Evolutionary conservation across 1,139 yeast species (phyloP).

Genomic region (Debaryomycetaceae sp.): DNA sequence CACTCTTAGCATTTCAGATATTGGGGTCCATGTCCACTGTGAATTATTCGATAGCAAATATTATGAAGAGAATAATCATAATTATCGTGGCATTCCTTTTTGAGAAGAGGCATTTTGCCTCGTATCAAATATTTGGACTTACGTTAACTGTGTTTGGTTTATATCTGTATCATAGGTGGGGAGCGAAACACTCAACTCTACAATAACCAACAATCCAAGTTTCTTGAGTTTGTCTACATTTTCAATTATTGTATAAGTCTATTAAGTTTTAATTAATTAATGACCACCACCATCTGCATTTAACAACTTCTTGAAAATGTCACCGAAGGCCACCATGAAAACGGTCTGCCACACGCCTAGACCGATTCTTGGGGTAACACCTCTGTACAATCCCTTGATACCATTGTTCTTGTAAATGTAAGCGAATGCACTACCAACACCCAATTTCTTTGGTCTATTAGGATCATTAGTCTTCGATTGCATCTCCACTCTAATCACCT

Average conservation of each 20-base stretch:
- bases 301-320: conserved; percentile 54
- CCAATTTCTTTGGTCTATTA: conserved; percentile 88
- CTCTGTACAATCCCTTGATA: conserved; percentile 86
- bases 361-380: conserved; percentile 95
- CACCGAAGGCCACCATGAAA: conserved; percentile 99
- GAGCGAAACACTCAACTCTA: conserved; percentile 20
- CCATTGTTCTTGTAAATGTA: conserved; percentile 85
- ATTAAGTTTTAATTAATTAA: conserved; percentile 11
- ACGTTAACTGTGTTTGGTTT: conserved; percentile 62
- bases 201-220: background rate
- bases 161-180: conserved; percentile 74
- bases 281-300: conserved; percentile 44
- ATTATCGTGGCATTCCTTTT: conserved; percentile 76
- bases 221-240: too few species aligned
- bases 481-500: conserved; percentile 96
- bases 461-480: conserved; percentile 91
- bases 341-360: conserved; percentile 98
- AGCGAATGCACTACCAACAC: conserved; percentile 72
- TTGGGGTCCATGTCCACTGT: conserved; percentile 84
- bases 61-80: conserved; percentile 82
- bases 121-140: conserved; percentile 66
- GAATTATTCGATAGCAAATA: conserved; percentile 86
- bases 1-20: conserved; percentile 83
- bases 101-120: conserved; percentile 59
- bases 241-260: background rate